Evolutionary conservation across 805 yeast species (phyloP).

Genomic region (Kodamaea kaohsiungensis): DNA sequence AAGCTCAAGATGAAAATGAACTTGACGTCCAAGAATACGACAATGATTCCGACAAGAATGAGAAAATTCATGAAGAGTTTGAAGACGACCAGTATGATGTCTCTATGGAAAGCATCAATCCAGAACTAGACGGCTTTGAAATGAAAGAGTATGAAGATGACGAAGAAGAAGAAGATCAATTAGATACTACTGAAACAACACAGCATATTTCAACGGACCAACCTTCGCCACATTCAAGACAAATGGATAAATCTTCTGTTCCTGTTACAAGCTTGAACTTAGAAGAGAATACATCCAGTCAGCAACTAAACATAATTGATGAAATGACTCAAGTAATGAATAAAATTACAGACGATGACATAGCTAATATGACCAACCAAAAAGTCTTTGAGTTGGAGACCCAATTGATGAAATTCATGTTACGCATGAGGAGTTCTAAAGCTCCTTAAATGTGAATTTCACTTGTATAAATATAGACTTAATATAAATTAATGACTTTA

Average conservation of each 20-base stretch:
- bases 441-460: neutral
- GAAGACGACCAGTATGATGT: conserved; percentile 3
- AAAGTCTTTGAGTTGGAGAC: conserved; percentile 34
- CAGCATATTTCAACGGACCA: neutral
- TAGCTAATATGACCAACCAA: conserved; percentile 16
- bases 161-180: neutral
- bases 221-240: neutral
- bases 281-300: neutral
- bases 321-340: neutral
- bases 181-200: neutral
- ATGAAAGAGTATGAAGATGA: neutral
- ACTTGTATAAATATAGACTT: neutral
- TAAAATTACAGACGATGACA: conserved; percentile 13
- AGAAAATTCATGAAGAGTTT: neutral
- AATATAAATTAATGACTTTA: neutral
- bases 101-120: conserved; percentile 4
- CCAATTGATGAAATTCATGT: conserved; percentile 32
- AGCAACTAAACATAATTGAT: neutral
- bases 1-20: neutral
- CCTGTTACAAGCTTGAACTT: neutral
- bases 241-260: neutral
- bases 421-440: conserved; percentile 25
- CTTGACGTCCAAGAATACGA: neutral
- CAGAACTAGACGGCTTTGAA: neutral
- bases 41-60: neutral